Evolutionary conservation across 2,329 filamentous ascomycete genomes (phyloP).

Genomic region (Pseudopyricularia cyperi): DNA sequence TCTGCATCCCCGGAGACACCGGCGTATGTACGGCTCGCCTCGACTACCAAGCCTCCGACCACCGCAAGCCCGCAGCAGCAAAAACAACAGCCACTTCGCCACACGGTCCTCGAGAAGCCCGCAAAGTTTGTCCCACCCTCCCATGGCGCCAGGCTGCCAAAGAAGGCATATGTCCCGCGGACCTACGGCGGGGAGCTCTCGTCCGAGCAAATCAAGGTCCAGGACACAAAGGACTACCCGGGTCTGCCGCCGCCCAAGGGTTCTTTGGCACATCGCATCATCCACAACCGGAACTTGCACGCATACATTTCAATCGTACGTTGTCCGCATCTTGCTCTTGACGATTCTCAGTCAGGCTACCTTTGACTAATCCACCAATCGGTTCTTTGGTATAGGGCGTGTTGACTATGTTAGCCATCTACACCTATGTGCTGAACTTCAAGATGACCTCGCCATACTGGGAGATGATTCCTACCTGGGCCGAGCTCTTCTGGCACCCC

Average conservation of each 20-base stretch:
- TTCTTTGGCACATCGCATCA: constrained; percentile 72
- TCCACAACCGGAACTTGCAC: constrained; percentile 66
- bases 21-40: constrained; percentile 12
- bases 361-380: no score
- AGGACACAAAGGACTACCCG: constrained; percentile 64
- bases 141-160: constrained; percentile 58
- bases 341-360: no score
- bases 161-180: constrained; percentile 26
- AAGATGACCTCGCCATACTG: constrained; percentile 64
- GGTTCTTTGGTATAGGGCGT: not conserved
- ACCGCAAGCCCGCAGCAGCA: constrained; percentile 13
- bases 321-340: constrained; percentile 1
- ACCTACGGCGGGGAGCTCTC: constrained; percentile 66
- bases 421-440: constrained; percentile 70
- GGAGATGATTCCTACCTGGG: constrained; percentile 62
- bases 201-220: constrained; percentile 49
- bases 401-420: constrained; percentile 38
- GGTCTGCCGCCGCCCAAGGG: constrained; percentile 78
- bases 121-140: constrained; percentile 86
- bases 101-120: constrained; percentile 68
- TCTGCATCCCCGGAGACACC: not conserved
- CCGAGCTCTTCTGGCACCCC: constrained; percentile 57
- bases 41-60: constrained; percentile 3
- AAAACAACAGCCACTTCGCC: constrained; percentile 37
- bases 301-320: constrained; percentile 71